These are phyloP conservation scores for Trichosanthes cucumerina DNA, from an alignment of 306 rosid species.

Conservation along the genomic window DNA sequence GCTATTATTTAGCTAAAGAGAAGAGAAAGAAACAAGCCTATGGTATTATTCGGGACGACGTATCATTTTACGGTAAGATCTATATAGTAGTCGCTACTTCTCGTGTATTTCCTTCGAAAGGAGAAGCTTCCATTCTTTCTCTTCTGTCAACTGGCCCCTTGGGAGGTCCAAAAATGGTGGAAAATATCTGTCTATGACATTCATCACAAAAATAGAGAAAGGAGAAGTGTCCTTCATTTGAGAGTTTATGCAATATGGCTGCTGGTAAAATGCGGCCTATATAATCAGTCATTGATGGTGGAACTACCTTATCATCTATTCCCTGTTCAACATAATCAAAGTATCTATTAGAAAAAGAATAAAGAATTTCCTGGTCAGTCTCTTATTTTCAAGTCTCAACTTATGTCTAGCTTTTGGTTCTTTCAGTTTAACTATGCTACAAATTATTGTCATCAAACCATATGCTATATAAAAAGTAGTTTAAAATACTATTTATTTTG, in stretches of 20 bases:
- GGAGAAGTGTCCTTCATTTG: conserved; percentile 86
- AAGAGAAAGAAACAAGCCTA: neutral
- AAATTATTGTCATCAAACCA: neutral
- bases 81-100: conserved; percentile 16
- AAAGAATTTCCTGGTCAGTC: neutral
- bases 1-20: neutral
- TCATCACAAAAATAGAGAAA: conserved; percentile 74
- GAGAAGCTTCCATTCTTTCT: conserved; percentile 20
- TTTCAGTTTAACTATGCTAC: neutral
- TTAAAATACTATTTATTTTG: no score
- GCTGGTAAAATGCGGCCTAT: conserved; percentile 63
- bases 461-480: neutral
- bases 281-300: conserved; percentile 63
- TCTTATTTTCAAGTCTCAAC: neutral
- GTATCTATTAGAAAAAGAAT: neutral
- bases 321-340: conserved; percentile 46
- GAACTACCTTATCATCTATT: conserved; percentile 65
- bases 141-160: conserved; percentile 43
- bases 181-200: conserved; percentile 62
- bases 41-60: neutral
- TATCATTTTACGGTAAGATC: conserved; percentile 25
- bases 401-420: neutral
- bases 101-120: conserved; percentile 24
- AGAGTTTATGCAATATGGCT: conserved; percentile 62
- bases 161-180: conserved; percentile 68